A percentile compares a stretch with the other conserved stretches of the same genome.
Conservation (phyloP, 345 rosid species). For the Citrus medica region DNA sequence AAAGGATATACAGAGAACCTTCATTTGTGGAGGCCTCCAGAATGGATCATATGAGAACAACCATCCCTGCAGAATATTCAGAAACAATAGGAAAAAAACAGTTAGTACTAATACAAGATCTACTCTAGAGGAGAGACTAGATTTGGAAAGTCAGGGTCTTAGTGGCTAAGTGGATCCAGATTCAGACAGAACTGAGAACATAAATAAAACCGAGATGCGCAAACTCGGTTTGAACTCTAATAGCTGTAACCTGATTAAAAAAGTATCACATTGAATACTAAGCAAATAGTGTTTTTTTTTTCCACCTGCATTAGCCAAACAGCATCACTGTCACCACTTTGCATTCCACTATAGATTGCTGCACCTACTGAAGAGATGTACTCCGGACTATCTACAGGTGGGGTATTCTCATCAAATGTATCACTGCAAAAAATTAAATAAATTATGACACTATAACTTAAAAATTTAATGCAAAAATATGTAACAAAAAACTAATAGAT, state of each 20-base stretch:
- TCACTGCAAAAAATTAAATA: slow-evolving; percentile 41
- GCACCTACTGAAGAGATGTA: slow-evolving; percentile 69
- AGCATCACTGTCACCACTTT: slow-evolving; percentile 59
- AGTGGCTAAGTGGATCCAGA: neutral
- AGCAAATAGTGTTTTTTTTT: neutral
- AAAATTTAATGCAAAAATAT: neutral
- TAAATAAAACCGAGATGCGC: neutral
- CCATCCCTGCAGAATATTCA: slow-evolving; percentile 51
- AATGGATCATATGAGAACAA: slow-evolving; percentile 73
- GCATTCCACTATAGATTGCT: slow-evolving; percentile 64
- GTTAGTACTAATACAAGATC: neutral
- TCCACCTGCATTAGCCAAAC: slow-evolving; percentile 79
- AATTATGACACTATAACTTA: slow-evolving; percentile 6
- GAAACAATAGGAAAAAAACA: neutral
- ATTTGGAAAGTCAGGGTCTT: neutral
- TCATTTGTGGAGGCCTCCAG: slow-evolving; percentile 79
- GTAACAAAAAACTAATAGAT: neutral
- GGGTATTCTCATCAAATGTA: slow-evolving; percentile 80
- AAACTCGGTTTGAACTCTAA: neutral
- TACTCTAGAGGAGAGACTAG: neutral
- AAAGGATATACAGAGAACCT: slow-evolving; percentile 34
- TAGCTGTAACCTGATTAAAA: slow-evolving; percentile 1
- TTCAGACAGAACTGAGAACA: neutral
- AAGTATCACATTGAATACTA: neutral
- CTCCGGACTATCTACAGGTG: slow-evolving; percentile 60